Conservation (phyloP, 2,329 filamentous ascomycete species). For the Fusarium napiforme region DNA sequence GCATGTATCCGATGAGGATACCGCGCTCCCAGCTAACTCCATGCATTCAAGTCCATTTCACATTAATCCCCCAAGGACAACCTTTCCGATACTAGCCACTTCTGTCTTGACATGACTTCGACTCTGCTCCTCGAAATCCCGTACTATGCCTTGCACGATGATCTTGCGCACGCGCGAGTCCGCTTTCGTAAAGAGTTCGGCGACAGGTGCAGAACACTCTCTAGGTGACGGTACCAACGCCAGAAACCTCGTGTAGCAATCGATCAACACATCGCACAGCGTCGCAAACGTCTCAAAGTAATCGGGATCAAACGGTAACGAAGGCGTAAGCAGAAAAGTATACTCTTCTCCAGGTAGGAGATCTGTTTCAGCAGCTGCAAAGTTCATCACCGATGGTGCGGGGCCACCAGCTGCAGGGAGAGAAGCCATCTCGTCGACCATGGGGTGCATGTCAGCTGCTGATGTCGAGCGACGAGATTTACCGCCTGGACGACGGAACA, state of each 20-base stretch:
- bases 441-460: constrained; percentile 54
- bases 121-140: constrained; percentile 93
- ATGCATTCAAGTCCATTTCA: constrained; percentile 45
- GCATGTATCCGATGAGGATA: constrained; percentile 35
- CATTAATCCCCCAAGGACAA: constrained; percentile 89
- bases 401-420: constrained; percentile 41
- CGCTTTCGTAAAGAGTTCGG: constrained; percentile 89
- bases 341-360: constrained; percentile 88
- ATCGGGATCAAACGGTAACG: constrained; percentile 93
- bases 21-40: constrained; percentile 39
- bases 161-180: constrained; percentile 89
- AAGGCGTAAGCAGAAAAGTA: constrained; percentile 87
- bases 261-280: constrained; percentile 93
- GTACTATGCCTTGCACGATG: constrained; percentile 84
- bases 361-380: constrained; percentile 70
- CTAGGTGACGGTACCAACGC: constrained; percentile 79
- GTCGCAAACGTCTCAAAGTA: constrained; percentile 97
- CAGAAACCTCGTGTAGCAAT: constrained; percentile 85
- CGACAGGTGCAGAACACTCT: constrained; percentile 75
- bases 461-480: constrained; percentile 68
- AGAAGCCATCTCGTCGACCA: constrained; percentile 48
- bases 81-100: constrained; percentile 84
- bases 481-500: constrained; percentile 76
- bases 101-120: constrained; percentile 81
- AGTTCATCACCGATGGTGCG: constrained; percentile 63